phyloP scores from a whole-genome alignment of 306 rosid genomes.

The Citrullus mucosospermus region DNA sequence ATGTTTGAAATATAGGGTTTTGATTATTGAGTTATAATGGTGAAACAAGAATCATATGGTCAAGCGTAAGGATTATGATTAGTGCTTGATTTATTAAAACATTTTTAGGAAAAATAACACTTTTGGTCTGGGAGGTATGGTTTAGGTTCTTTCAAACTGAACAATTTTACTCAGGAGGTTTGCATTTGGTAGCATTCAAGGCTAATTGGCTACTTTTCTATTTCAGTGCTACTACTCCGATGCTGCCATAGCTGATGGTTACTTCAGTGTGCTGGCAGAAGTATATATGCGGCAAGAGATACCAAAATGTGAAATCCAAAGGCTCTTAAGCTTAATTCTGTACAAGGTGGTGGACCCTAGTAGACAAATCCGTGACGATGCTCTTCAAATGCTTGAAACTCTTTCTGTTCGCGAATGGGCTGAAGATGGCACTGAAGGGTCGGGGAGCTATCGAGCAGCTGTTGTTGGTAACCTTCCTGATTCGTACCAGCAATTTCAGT shows the following conservation, averaged over 20 bases:
- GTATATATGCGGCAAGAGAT: constrained; percentile 99
- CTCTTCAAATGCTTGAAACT: constrained; percentile 99
- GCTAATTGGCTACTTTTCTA: constrained; percentile 15
- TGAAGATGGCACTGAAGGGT: constrained; percentile 88
- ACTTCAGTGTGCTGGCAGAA: constrained; percentile 98
- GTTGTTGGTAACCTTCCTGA: constrained; percentile 99
- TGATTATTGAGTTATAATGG: neutral
- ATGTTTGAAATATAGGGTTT: neutral
- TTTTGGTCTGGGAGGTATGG: no score
- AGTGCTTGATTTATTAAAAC: neutral
- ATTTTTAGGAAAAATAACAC: neutral
- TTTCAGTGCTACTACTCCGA: constrained; percentile 91
- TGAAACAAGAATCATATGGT: neutral
- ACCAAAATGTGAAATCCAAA: constrained; percentile 95
- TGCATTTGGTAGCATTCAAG: neutral
- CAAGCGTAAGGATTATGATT: neutral
- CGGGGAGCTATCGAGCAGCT: constrained; percentile 97
- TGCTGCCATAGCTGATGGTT: constrained; percentile 97
- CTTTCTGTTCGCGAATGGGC: constrained; percentile 99
- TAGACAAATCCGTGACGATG: constrained; percentile 98
- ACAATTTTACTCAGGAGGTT: no score
- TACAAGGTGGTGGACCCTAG: constrained; percentile 99
- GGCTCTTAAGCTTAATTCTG: constrained; percentile 89
- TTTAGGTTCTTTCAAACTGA: no score
- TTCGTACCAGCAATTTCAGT: constrained; percentile 97